Conservation (phyloP, 164 flowering plant genomes). For the Annona squamosa region DNA sequence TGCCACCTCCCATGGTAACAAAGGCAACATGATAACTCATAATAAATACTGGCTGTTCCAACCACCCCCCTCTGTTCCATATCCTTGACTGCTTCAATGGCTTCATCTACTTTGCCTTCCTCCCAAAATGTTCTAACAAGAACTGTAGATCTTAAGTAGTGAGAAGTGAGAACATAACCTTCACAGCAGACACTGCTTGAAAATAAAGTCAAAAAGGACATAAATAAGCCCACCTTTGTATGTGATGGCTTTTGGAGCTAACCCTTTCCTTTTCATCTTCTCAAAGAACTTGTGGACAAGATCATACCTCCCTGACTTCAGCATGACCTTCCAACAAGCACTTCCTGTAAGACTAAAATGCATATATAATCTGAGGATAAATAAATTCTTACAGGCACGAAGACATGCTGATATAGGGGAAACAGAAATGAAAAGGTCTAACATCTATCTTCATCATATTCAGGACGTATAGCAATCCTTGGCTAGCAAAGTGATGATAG, state of each 20-base stretch:
- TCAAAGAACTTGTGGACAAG: constrained; percentile 64
- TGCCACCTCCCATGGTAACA: constrained; percentile 83
- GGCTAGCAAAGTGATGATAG: too few species aligned
- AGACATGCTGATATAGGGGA: neutral
- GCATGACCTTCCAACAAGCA: constrained; percentile 85
- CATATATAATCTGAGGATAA: constrained; percentile 25
- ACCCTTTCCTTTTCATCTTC: constrained; percentile 70
- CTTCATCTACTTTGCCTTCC: constrained; percentile 80
- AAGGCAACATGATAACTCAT: constrained; percentile 92
- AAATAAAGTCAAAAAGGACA: neutral
- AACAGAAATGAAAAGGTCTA: too few species aligned
- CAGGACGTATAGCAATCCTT: too few species aligned
- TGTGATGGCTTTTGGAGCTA: constrained; percentile 60
- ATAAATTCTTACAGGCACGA: neutral
- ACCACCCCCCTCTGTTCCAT: constrained; percentile 83
- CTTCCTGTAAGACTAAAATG: constrained; percentile 42
- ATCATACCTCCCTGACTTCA: constrained; percentile 77
- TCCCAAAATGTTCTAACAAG: constrained; percentile 77
- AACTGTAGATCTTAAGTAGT: constrained; percentile 34
- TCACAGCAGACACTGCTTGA: neutral
- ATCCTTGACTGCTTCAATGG: constrained; percentile 67
- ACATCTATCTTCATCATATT: too few species aligned
- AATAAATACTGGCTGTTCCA: constrained; percentile 70
- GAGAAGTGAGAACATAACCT: constrained; percentile 3
- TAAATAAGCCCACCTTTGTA: constrained; percentile 51